Conservation (phyloP, 2,329 filamentous ascomycete species). For the Teratosphaeria pseudoeucalypti region DNA sequence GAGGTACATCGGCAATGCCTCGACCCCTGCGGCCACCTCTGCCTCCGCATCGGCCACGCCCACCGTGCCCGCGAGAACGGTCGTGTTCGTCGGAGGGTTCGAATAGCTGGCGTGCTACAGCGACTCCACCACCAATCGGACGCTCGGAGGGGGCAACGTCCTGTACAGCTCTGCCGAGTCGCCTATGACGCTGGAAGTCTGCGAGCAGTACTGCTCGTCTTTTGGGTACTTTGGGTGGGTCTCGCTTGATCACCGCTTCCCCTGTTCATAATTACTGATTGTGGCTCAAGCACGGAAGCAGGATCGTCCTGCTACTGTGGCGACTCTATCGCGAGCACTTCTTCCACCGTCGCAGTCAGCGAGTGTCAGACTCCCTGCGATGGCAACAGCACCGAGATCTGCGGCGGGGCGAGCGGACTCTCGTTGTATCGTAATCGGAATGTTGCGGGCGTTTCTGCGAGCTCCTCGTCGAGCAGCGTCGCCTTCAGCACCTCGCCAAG, state of each 20-base stretch:
- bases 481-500: too few relatives aligned
- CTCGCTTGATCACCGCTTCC: neutral
- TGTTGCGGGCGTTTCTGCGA: neutral
- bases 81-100: neutral
- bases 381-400: neutral
- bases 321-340: neutral
- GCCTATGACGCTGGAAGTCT: constrained; percentile 1
- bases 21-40: neutral
- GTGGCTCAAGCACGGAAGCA: neutral
- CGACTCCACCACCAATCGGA: constrained; percentile 1
- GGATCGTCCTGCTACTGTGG: neutral
- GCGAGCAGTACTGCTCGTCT: constrained; percentile 3
- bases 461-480: neutral
- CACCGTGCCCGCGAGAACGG: neutral
- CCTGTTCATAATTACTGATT: neutral
- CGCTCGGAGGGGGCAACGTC: neutral
- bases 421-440: constrained; percentile 1
- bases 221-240: constrained; percentile 8
- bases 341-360: neutral
- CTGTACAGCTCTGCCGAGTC: neutral
- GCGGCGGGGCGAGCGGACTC: neutral
- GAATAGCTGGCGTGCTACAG: constrained; percentile 6
- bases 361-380: neutral
- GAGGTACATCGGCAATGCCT: constrained; percentile 3
- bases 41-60: neutral